These are phyloP conservation scores for Zasmidium angulare DNA, from an alignment of 2,329 filamentous ascomycete species.

Conservation along the genomic window DNA sequence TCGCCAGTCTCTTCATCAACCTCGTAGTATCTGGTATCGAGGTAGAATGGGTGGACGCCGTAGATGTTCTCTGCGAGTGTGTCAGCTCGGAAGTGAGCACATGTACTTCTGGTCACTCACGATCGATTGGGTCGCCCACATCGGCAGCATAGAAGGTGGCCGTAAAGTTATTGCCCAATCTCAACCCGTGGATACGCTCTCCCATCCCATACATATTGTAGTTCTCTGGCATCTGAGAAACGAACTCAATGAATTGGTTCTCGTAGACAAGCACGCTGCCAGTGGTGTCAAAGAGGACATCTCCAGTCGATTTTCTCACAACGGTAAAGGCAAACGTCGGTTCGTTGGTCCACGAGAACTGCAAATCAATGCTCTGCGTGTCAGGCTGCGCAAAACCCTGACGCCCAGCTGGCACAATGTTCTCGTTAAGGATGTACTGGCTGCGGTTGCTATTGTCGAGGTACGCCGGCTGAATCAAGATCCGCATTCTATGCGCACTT, in stretches of 20 bases:
- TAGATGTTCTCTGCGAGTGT: constrained; percentile 61
- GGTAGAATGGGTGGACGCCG: constrained; percentile 73
- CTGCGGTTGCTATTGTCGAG: constrained; percentile 42
- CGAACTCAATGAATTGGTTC: constrained; percentile 75
- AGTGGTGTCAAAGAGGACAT: constrained; percentile 67
- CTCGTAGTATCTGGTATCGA: constrained; percentile 75
- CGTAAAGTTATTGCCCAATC: constrained; percentile 71
- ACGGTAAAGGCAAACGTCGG: constrained; percentile 59
- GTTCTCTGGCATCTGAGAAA: constrained; percentile 63
- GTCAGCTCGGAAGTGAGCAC: neutral
- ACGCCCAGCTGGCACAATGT: constrained; percentile 59
- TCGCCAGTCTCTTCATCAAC: constrained; percentile 45
- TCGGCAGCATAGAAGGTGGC: constrained; percentile 69
- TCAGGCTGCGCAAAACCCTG: constrained; percentile 41
- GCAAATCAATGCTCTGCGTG: constrained; percentile 48
- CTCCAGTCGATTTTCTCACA: constrained; percentile 59
- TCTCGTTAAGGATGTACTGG: constrained; percentile 63
- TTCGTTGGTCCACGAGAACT: constrained; percentile 57
- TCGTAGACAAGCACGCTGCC: constrained; percentile 68
- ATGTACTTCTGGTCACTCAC: neutral
- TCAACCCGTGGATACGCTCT: constrained; percentile 69
- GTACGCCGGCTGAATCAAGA: constrained; percentile 68
- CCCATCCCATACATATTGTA: constrained; percentile 74
- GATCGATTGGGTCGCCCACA: constrained; percentile 62
- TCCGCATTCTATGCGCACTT: constrained; percentile 61